These are phyloP conservation scores for Lentinula detonsa DNA, from an alignment of 768 basidiomycete genomes.

Conservation along the genomic window DNA sequence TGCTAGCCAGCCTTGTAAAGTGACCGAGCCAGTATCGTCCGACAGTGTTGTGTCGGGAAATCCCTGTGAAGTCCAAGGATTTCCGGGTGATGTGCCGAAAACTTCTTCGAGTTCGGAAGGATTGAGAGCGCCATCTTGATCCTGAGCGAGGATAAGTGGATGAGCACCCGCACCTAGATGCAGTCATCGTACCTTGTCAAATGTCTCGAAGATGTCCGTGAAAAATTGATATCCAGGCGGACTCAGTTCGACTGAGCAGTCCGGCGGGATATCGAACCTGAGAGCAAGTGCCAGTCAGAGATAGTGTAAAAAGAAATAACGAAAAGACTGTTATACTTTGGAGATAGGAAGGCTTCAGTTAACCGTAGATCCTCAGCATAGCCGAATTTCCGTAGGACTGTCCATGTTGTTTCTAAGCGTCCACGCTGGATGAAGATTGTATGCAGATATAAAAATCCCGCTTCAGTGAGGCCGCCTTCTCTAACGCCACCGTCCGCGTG, in stretches of 20 bases:
- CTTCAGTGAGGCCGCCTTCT: constrained; percentile 81
- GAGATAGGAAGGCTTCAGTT: constrained; percentile 81
- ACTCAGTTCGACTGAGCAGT: constrained; percentile 93
- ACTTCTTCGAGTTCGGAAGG: constrained; percentile 76
- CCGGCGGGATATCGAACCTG: constrained; percentile 89
- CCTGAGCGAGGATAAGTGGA: constrained; percentile 36
- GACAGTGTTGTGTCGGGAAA: constrained; percentile 89
- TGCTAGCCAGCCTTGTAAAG: constrained; percentile 96
- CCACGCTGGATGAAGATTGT: constrained; percentile 97
- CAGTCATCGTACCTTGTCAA: constrained; percentile 67
- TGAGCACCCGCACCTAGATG: neutral
- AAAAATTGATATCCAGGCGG: constrained; percentile 96
- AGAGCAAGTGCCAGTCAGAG: neutral
- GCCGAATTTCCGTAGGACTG: constrained; percentile 89
- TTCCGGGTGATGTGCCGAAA: constrained; percentile 92
- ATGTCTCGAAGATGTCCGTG: constrained; percentile 92
- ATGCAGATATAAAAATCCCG: constrained; percentile 90
- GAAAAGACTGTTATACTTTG: constrained; percentile 56
- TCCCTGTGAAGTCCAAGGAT: constrained; percentile 90
- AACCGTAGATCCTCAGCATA: constrained; percentile 93
- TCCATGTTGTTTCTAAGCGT: constrained; percentile 96
- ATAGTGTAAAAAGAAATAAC: neutral
- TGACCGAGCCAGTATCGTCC: constrained; percentile 84
- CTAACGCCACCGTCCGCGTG: constrained; percentile 72
- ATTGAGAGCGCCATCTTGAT: constrained; percentile 92